Base-by-base conservation (phyloP, 2,329 filamentous ascomycete species). In the Fusarium sp. region DNA sequence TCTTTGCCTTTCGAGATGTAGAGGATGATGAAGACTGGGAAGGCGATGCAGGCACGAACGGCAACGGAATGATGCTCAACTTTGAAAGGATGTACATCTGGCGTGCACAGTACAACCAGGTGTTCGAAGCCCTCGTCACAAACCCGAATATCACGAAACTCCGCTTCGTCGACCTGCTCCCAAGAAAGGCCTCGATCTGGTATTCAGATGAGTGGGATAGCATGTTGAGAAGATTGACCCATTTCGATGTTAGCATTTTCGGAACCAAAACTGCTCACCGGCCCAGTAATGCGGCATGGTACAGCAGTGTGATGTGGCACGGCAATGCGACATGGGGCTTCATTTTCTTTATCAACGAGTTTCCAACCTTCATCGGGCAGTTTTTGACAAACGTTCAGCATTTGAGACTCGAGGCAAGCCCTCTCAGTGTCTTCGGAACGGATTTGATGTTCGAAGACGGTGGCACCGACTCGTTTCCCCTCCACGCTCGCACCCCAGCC, bases 21-120 rank as follows among this genome's bases (percentile, higher is more conserved):
- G 57, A 63, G 12, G 5, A 12, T 2, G 23, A 32, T 11, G 34
- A 43, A 5, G 7, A 10, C 6, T 16, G 14, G 32, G 14, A n/a
- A n/a, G 34, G 4, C 16, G 32, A 37, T 11, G 2, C 0, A 37
- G 32, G 9, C 34, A 2, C 10, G 3, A 5, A 12, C 0, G 34
- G 18, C 18, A 3, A n/a, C 2, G 18, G 10, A 37, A 0, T 37
- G 18, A 54, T n/a, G 9, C 16, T 37, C 1, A n/a, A 25, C 0
- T 34, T 34, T 14, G 57, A 62, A 11, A 5, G 2, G 1, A 12
- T 16, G 2, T 2, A 42, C 13, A 18, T 41, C 2, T 66, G 62
- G 62, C 53, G 59, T 7, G 20, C 53, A 8, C 53, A 66, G 12
- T 43, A 48, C 43, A 48, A 25, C 8, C 59, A 64, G 5, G 14